Percentiles rank a stretch among this genome's conserved stretches.
Evolutionary conservation across 2,329 filamentous ascomycete species (phyloP).

Genomic region (Fusarium sp.): DNA sequence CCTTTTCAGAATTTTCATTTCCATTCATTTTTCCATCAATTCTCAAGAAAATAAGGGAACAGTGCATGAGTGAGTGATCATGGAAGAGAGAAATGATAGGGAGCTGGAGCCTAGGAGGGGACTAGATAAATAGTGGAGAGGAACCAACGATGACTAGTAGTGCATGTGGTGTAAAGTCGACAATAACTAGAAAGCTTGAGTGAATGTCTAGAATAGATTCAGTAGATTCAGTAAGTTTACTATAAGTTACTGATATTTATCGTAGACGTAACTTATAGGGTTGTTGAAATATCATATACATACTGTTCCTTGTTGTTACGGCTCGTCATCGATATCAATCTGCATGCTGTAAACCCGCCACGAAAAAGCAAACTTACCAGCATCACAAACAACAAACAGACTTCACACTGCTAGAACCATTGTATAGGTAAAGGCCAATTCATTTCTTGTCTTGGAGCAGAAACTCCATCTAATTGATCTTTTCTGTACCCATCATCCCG

Average conservation of each 20-base stretch:
- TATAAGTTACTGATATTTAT: too few species aligned
- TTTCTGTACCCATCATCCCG: background rate
- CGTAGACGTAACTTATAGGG: background rate
- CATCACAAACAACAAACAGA: background rate
- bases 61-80: background rate
- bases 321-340: constrained; percentile 19
- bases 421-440: background rate
- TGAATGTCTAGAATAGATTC: too few species aligned
- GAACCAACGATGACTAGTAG: background rate
- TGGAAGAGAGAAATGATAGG: constrained; percentile 1
- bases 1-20: background rate
- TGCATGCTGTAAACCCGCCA: constrained; percentile 3
- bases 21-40: background rate
- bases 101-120: background rate
- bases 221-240: too few species aligned
- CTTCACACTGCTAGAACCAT: too few species aligned
- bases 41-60: background rate
- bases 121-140: constrained; percentile 20
- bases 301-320: background rate
- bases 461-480: background rate
- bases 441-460: background rate
- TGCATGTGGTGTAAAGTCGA: too few species aligned
- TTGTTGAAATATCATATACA: background rate
- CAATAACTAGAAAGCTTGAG: background rate
- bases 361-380: background rate